Evolutionary conservation across 139 green algal genomes (phyloP), one percentile per base, ranked within the genome.

Genomic region (Chlorella sp.): DNA sequence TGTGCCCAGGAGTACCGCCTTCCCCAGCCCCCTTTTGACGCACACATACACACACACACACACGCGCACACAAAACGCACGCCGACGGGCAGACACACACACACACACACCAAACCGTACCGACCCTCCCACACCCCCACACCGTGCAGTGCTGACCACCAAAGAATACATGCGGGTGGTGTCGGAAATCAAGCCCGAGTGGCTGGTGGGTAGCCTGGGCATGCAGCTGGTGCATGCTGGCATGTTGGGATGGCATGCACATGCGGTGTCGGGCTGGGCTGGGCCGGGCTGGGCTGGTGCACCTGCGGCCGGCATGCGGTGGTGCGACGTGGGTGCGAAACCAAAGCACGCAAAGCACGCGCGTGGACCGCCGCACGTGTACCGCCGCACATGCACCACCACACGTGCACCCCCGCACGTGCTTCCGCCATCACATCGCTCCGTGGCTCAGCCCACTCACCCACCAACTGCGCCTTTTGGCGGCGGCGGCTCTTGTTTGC

Each of bases 91-190:
- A 68, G 60, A 14, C 60, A 68, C 18, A 18, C 60, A 68, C 14
- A 68, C 60, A 68, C 14, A 68, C 15, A 76, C 21, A 19, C 30
- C 68, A 76, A 19, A 34, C 68, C 30, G 21, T 76, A 34, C 5
- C 32, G 68, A 34, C n/a, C 5, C 32, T 26, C 26, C 14, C 53
- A 73, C 32, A 12, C 24, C 95, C 99, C 24, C n/a, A 12, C 11
- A 0, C n/a, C 37, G 0, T n/a, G 83, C 83, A 88, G 96, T 99
- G 81, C 95, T 98, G 68, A 99, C 98, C 22, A 98, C 94, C 90
- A 99, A 99, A 93, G 98, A 99, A 94, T 99, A 98, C 92, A 99
- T 99, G 96, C 94, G 98, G 12, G 95, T 92, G 30, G 94, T 99
- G 57, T 95, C 88, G 1, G 98, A 99, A 94, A 99, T 99, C 83